Conservation (phyloP, 2,329 filamentous ascomycete species). For the Ophiognomonia clavigignenti-juglandacearum region DNA sequence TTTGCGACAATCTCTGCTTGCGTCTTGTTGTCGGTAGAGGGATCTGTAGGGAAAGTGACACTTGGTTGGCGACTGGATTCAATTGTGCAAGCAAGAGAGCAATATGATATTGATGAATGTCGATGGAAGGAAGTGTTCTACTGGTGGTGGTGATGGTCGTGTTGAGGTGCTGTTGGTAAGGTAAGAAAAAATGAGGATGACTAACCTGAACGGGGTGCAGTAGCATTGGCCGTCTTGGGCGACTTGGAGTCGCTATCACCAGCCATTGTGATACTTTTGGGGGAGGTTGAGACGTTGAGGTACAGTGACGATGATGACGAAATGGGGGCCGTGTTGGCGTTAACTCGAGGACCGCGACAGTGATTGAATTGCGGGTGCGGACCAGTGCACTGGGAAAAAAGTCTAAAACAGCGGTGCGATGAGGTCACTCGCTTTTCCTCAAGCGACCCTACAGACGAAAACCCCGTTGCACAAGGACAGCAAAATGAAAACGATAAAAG, state of each 20-base stretch:
- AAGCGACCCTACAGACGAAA: too few species aligned
- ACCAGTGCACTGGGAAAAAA: constrained; percentile 1
- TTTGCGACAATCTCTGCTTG: constrained; percentile 38
- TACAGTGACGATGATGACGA: constrained; percentile 39
- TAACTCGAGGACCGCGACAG: background rate
- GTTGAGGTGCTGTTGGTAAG: too few species aligned
- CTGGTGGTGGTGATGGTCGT: background rate
- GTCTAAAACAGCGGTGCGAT: constrained; percentile 14
- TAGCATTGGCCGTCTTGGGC: constrained; percentile 37
- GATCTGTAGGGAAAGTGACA: constrained; percentile 30
- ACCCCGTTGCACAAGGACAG: constrained; percentile 2
- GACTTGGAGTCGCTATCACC: constrained; percentile 39
- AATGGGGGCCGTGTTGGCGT: constrained; percentile 8
- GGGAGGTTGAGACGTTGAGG: background rate
- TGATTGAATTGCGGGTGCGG: constrained; percentile 6
- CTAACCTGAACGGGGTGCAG: constrained; percentile 14
- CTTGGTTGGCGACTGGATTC: constrained; percentile 10
- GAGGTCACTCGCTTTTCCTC: constrained; percentile 9
- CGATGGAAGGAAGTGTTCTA: constrained; percentile 13
- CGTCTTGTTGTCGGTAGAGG: constrained; percentile 39
- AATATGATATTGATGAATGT: constrained; percentile 11
- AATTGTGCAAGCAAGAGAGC: background rate
- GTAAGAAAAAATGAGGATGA: background rate
- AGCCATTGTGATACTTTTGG: constrained; percentile 14
- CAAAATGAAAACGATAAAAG: background rate